phyloP scores from a whole-genome alignment of 2,329 filamentous ascomycete species.

The Trichoderma koningiopsis region DNA sequence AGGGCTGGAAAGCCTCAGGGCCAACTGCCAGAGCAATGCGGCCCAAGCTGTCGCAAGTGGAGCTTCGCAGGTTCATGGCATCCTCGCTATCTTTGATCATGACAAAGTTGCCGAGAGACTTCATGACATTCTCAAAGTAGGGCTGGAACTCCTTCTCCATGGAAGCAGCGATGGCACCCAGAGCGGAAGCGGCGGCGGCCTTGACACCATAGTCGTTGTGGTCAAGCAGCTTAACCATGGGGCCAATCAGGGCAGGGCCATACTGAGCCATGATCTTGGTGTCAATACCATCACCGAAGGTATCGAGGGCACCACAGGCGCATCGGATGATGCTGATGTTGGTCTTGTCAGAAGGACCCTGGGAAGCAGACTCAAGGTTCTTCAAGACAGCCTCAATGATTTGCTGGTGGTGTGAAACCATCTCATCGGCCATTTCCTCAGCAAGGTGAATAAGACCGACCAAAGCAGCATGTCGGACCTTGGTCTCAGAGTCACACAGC shows the following conservation, averaged over 20 bases:
- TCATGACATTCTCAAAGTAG: constrained; percentile 92
- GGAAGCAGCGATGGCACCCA: constrained; percentile 87
- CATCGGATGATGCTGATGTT: constrained; percentile 86
- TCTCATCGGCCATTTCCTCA: constrained; percentile 89
- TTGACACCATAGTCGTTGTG: constrained; percentile 89
- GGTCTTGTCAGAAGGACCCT: constrained; percentile 69
- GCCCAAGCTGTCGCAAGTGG: constrained; percentile 89
- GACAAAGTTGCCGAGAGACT: constrained; percentile 81
- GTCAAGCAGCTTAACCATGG: constrained; percentile 80
- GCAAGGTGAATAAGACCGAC: constrained; percentile 87
- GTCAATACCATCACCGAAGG: constrained; percentile 87
- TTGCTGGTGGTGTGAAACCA: constrained; percentile 79
- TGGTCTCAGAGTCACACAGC: constrained; percentile 78
- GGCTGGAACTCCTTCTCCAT: constrained; percentile 81
- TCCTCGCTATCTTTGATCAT: constrained; percentile 86
- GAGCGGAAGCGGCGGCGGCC: constrained; percentile 81
- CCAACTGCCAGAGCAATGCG: constrained; percentile 91
- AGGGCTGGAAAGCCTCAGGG: constrained; percentile 82
- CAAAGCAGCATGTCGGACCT: constrained; percentile 83
- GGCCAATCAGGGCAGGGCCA: constrained; percentile 77
- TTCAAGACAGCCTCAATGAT: constrained; percentile 83
- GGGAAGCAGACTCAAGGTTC: constrained; percentile 82
- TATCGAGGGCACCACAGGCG: constrained; percentile 87
- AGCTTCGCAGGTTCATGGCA: constrained; percentile 84
- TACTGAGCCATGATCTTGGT: constrained; percentile 75